A percentile compares a stretch with the other conserved stretches of the same genome.
phyloP scores from a whole-genome alignment of 78 protist species.

The Dictyostelium purpureum region DNA sequence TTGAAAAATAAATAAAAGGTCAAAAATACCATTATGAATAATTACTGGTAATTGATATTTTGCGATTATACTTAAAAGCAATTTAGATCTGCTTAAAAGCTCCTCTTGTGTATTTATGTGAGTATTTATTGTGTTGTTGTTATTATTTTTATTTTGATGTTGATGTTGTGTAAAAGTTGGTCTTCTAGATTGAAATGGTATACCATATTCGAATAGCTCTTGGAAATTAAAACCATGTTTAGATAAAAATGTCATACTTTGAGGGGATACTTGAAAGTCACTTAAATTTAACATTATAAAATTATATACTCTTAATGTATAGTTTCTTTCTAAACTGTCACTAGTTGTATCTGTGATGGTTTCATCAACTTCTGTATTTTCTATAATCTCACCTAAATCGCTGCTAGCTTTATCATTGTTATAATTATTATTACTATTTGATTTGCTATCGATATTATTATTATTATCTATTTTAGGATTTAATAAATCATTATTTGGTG shows the following conservation, averaged over 20 bases:
- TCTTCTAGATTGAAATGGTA: constrained; percentile 11
- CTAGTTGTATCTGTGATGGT: too few species aligned
- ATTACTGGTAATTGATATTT: not conserved
- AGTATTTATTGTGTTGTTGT: not conserved
- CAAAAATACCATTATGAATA: constrained; percentile 54
- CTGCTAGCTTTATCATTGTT: not conserved
- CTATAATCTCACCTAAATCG: not conserved
- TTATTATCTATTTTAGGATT: not conserved
- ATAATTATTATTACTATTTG: not conserved
- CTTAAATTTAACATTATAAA: constrained; percentile 3
- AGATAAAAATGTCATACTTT: constrained; percentile 25
- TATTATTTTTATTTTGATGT: not conserved
- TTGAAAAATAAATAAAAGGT: constrained; percentile 28
- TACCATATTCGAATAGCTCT: constrained; percentile 41
- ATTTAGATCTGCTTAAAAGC: not conserved
- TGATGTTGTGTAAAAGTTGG: not conserved
- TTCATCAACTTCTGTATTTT: too few species aligned
- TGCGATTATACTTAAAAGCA: not conserved
- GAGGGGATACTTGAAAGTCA: constrained; percentile 32
- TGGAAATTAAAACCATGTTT: constrained; percentile 67
- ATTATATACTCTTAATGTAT: constrained; percentile 31
- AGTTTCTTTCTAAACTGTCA: not conserved
- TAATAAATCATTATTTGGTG: not conserved
- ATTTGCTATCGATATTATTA: not conserved
- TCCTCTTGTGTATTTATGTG: not conserved